Conservation (phyloP, 495 filamentous ascomycete species). For the Filosporella fistucella region DNA sequence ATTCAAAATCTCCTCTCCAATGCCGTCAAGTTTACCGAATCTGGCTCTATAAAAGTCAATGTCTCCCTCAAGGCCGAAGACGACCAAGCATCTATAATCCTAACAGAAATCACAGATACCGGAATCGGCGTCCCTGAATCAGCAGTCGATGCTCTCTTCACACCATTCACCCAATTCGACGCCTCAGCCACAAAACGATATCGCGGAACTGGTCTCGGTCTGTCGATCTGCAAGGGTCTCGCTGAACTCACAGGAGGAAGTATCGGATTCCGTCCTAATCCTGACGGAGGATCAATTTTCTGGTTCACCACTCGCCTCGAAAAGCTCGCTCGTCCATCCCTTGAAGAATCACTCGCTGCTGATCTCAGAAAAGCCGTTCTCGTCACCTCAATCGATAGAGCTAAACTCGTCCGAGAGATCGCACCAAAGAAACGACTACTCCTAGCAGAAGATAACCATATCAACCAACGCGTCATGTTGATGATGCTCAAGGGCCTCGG, state of each 20-base stretch:
- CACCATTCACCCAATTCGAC: slow-evolving; percentile 80
- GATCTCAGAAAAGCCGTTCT: slow-evolving; percentile 26
- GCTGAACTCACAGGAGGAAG: slow-evolving; percentile 73
- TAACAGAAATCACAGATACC: slow-evolving; percentile 66
- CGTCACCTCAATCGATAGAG: slow-evolving; percentile 1
- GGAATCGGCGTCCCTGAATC: slow-evolving; percentile 79
- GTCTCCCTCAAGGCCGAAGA: slow-evolving; percentile 32
- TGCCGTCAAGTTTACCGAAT: slow-evolving; percentile 75
- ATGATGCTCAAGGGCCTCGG: slow-evolving; percentile 40
- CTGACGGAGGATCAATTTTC: slow-evolving; percentile 50
- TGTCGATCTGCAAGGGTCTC: slow-evolving; percentile 73
- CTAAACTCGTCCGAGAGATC: slow-evolving; percentile 10
- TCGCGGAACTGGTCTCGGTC: slow-evolving; percentile 73
- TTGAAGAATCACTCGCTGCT: slow-evolving; percentile 15
- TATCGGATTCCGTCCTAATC: slow-evolving; percentile 53
- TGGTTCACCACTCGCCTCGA: slow-evolving; percentile 53
- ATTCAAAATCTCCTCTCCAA: slow-evolving; percentile 80
- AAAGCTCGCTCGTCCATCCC: slow-evolving; percentile 30
- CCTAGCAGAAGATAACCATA: slow-evolving; percentile 54
- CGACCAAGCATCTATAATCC: slow-evolving; percentile 40
- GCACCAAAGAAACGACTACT: slow-evolving; percentile 43
- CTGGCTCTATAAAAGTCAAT: slow-evolving; percentile 55
- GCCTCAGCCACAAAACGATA: slow-evolving; percentile 67
- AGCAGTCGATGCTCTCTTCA: slow-evolving; percentile 67
- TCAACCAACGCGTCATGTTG: slow-evolving; percentile 62